These are phyloP conservation scores for Populus hybrid DNA, from an alignment of 441 rosid genomes.

Conservation along the genomic window DNA sequence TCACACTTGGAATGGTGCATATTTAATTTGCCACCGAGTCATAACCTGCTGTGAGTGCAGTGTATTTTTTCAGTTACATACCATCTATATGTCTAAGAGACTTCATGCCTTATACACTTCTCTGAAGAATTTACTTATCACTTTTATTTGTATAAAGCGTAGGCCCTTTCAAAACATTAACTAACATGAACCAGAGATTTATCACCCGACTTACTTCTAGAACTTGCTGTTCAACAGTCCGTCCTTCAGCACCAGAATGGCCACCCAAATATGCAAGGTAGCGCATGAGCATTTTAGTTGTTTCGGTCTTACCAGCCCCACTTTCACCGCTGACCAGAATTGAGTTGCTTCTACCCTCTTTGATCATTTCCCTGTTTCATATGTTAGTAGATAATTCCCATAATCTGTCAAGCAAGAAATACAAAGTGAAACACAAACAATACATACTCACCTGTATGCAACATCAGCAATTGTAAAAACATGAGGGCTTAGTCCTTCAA, in stretches of 20 bases:
- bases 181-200: constrained; percentile 20
- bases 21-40: neutral
- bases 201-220: constrained; percentile 70
- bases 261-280: constrained; percentile 92
- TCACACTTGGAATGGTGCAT: neutral
- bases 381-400: constrained; percentile 15
- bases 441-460: constrained; percentile 61
- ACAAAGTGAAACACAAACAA: neutral
- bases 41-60: neutral
- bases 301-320: constrained; percentile 96
- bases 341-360: constrained; percentile 73
- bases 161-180: constrained; percentile 17
- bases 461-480: constrained; percentile 82
- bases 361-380: constrained; percentile 70
- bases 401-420: constrained; percentile 16
- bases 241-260: constrained; percentile 57
- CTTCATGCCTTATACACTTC: constrained; percentile 12
- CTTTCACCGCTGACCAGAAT: constrained; percentile 97
- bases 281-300: constrained; percentile 92
- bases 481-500: constrained; percentile 66
- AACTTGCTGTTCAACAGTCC: constrained; percentile 78
- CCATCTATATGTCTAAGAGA: neutral
- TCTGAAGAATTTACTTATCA: constrained; percentile 2
- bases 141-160: constrained; percentile 2
- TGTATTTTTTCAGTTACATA: neutral